Evolutionary conservation across 1,284 basidiomycete genomes (phyloP).

Genomic region (Thelephora terrestris): DNA sequence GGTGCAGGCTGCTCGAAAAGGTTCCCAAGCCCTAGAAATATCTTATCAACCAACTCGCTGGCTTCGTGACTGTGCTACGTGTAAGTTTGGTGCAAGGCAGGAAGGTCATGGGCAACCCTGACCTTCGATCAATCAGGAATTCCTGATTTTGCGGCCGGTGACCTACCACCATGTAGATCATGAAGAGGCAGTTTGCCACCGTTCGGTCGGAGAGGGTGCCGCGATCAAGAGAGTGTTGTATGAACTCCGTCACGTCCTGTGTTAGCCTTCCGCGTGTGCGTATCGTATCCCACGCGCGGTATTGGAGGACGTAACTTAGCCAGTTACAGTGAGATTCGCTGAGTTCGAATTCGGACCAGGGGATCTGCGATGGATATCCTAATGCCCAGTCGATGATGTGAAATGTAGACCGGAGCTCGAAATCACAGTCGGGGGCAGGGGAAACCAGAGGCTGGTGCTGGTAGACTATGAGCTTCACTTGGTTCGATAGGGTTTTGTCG

Average conservation of each 20-base stretch:
- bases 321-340: not conserved
- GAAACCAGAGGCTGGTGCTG: not conserved
- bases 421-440: not conserved
- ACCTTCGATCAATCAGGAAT: not conserved
- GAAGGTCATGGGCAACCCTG: too few relatives aligned
- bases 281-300: not conserved
- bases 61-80: too few relatives aligned
- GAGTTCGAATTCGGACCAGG: not conserved
- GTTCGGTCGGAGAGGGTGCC: not conserved
- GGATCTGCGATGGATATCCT: not conserved
- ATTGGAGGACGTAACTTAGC: not conserved
- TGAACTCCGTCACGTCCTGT: not conserved
- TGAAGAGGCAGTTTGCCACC: not conserved
- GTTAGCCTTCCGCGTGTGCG: too few relatives aligned
- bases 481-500: not conserved
- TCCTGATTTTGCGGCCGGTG: not conserved
- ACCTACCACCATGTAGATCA: not conserved
- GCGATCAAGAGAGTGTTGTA: not conserved
- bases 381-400: not conserved
- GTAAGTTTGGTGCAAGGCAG: not conserved
- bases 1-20: too few relatives aligned
- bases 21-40: too few relatives aligned
- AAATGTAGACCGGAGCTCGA: not conserved
- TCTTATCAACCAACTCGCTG: too few relatives aligned
- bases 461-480: not conserved